phyloP scores from a whole-genome alignment of 106 monocot genomes.

The Apostasia ramifera region DNA sequence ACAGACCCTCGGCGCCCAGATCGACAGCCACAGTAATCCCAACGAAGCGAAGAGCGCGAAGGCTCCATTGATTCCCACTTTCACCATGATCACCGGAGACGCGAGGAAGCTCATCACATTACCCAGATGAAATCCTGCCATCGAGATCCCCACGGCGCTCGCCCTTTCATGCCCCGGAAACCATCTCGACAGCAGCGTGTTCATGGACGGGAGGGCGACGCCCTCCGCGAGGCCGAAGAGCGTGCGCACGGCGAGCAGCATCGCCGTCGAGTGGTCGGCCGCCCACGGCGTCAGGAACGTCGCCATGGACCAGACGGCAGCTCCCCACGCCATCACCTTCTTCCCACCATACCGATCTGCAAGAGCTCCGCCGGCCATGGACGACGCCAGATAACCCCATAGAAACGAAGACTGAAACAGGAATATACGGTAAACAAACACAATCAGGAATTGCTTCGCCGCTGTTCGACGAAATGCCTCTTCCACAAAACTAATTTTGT shows the following conservation, averaged over 20 bases:
- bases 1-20: slow-evolving; percentile 32
- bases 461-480: too few species aligned
- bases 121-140: slow-evolving; percentile 96
- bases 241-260: slow-evolving; percentile 48
- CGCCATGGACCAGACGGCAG: slow-evolving; percentile 69
- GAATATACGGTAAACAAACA: too few species aligned
- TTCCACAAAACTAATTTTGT: too few species aligned
- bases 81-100: slow-evolving; percentile 56
- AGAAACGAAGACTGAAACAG: slow-evolving; percentile 76
- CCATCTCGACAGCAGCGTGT: slow-evolving; percentile 81
- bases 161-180: slow-evolving; percentile 74
- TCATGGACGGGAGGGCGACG: slow-evolving; percentile 87
- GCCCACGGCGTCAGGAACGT: slow-evolving; percentile 91
- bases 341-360: slow-evolving; percentile 76
- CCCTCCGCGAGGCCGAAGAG: slow-evolving; percentile 90
- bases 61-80: slow-evolving; percentile 44
- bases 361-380: slow-evolving; percentile 64
- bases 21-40: slow-evolving; percentile 61
- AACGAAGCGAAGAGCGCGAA: slow-evolving; percentile 58
- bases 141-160: slow-evolving; percentile 81
- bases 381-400: slow-evolving; percentile 83
- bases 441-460: too few species aligned
- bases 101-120: slow-evolving; percentile 75
- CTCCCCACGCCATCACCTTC: slow-evolving; percentile 66
- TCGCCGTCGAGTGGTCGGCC: slow-evolving; percentile 53